These are phyloP conservation scores for Discostella stelligeroides DNA, from an alignment of 108 stramenopile species.

Conservation along the genomic window DNA sequence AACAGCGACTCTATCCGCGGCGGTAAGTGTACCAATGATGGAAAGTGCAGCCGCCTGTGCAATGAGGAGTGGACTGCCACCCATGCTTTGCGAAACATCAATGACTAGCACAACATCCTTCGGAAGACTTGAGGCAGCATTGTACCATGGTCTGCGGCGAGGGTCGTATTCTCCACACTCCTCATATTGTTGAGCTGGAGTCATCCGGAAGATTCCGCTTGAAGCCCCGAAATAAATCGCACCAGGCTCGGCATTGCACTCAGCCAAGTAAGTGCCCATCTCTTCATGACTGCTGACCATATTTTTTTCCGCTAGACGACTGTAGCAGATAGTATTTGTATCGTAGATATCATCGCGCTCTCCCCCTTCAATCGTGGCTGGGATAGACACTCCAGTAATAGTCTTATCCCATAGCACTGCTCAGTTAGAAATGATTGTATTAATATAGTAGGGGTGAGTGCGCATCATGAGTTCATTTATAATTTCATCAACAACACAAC, in stretches of 20 bases:
- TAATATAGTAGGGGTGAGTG: background rate
- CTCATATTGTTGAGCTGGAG: constrained; percentile 41
- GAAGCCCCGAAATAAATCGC: constrained; percentile 44
- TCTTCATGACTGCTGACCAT: constrained; percentile 32
- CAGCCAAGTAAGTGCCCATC: constrained; percentile 10
- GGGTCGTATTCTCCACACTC: constrained; percentile 51
- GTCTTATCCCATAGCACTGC: constrained; percentile 20
- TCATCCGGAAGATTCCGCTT: constrained; percentile 49
- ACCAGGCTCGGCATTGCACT: constrained; percentile 5
- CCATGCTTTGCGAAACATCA: constrained; percentile 62
- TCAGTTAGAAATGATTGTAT: background rate
- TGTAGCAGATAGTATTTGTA: too few relatives aligned
- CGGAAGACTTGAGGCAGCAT: constrained; percentile 60
- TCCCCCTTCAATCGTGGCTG: too few relatives aligned
- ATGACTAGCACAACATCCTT: constrained; percentile 70
- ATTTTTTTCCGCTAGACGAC: constrained; percentile 26
- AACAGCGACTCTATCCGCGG: constrained; percentile 54
- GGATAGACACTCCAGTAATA: too few relatives aligned
- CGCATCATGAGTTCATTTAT: constrained; percentile 1
- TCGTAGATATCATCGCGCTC: too few relatives aligned
- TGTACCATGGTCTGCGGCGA: constrained; percentile 62
- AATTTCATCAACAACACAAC: too few relatives aligned
- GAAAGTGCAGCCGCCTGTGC: constrained; percentile 51
- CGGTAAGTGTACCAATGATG: constrained; percentile 51
- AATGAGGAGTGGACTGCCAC: constrained; percentile 19